Percentiles rank a stretch among this genome's conserved stretches.
Conservation (phyloP, 2,329 filamentous ascomycete genomes). For the Pseudogymnoascus sp. region DNA sequence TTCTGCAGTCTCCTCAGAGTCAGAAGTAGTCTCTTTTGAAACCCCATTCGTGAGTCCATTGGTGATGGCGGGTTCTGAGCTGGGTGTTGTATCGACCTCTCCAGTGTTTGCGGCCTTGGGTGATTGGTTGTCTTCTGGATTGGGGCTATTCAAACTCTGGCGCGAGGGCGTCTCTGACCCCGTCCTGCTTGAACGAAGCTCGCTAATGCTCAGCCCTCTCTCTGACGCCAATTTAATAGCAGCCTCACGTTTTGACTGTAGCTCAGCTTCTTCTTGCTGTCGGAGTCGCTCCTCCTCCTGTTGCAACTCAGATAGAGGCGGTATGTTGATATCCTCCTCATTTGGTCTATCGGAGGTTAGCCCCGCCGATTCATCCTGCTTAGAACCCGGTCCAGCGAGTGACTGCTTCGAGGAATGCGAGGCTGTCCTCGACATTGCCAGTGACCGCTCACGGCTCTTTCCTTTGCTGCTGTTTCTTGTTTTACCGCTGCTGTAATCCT, state of each 20-base stretch:
- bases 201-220: conserved; percentile 35
- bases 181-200: background rate
- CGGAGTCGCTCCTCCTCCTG: conserved; percentile 41
- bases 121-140: background rate
- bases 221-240: conserved; percentile 44
- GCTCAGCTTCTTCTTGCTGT: conserved; percentile 43
- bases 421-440: conserved; percentile 40
- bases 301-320: conserved; percentile 44
- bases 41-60: background rate
- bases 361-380: conserved; percentile 26
- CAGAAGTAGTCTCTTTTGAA: background rate
- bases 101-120: background rate
- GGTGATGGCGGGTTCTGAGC: background rate
- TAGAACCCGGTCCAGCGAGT: conserved; percentile 14
- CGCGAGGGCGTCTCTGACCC: background rate
- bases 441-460: conserved; percentile 38
- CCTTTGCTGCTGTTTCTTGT: conserved; percentile 49
- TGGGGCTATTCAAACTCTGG: background rate
- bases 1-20: conserved; percentile 20
- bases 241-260: conserved; percentile 44
- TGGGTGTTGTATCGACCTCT: background rate
- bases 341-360: conserved; percentile 20
- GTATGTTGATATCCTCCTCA: conserved; percentile 25
- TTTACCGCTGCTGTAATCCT: conserved; percentile 63
- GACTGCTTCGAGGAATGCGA: conserved; percentile 28